These are phyloP conservation scores for Fusarium staphyleae DNA, from an alignment of 2,329 filamentous ascomycete genomes.

Conservation along the genomic window DNA sequence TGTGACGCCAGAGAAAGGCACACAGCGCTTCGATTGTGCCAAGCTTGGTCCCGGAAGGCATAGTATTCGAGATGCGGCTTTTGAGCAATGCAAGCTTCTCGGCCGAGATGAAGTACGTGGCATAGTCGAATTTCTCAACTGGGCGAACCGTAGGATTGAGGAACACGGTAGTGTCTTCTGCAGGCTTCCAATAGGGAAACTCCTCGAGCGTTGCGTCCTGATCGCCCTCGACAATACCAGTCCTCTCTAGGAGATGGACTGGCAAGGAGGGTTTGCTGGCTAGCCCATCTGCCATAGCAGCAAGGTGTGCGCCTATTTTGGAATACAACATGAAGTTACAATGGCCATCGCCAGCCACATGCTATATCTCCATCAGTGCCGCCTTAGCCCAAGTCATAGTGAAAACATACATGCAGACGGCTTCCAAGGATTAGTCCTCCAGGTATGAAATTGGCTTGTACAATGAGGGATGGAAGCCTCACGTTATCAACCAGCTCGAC, in stretches of 20 bases:
- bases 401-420: constrained; percentile 10
- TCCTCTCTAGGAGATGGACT: constrained; percentile 6
- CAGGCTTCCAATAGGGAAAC: constrained; percentile 9
- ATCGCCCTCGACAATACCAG: not conserved
- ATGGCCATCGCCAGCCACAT: constrained; percentile 14
- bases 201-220: not conserved
- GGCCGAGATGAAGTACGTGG: constrained; percentile 2
- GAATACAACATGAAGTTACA: constrained; percentile 14
- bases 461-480: not conserved
- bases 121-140: constrained; percentile 2
- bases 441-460: constrained; percentile 13
- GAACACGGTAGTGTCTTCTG: constrained; percentile 4
- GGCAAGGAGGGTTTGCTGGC: not conserved
- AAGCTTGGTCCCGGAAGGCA: not conserved
- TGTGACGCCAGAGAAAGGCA: constrained; percentile 13
- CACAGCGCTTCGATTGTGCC: constrained; percentile 4
- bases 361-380: not conserved
- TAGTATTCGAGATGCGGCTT: not conserved
- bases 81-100: not conserved
- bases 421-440: constrained; percentile 11
- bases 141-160: constrained; percentile 3
- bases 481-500: not conserved
- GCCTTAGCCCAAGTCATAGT: not conserved
- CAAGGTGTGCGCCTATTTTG: constrained; percentile 9
- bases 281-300: constrained; percentile 1